Base-by-base conservation (phyloP, 768 basidiomycete genomes). In the Trametes sanguinea region DNA sequence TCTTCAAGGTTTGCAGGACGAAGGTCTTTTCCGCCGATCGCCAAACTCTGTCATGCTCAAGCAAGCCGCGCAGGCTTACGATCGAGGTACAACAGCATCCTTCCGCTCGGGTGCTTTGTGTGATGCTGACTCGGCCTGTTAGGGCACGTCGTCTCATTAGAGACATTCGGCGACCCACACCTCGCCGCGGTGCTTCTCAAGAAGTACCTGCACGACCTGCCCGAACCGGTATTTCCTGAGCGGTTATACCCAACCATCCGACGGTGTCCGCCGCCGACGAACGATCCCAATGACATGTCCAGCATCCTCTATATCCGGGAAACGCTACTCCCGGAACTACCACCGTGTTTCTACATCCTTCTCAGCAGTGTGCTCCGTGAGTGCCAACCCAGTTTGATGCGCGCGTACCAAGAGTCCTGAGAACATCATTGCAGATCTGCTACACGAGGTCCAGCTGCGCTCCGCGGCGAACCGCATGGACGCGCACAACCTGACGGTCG, bases 111-210 rank as follows among this genome's bases (percentile, higher is more conserved):
- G 42, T 7, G 33, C 39, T 46, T 39, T 55, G 48, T 47, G 44
- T 16, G 11, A 11, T 44, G 55, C 61, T 44, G 60, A 44, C 57
- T 29, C 39, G 63, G 52, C 6, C 22, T 40, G 52, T 4, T 57
- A 90, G 89, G 90, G 11, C 84, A 92, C 63, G 86, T 93, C 1
- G 88, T 95, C 9, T 90, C 89, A 1, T 75, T 95, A 45, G 76
- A 84, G n/a, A 86, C 80, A 2, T 94, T 90, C 68, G 81, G 80
- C 0, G 92, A 94, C 67, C 87, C 90, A 6, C 82, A 91, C 72
- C 80, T 95, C 1, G 90, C 91, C 3, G 91, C 93, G 8, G 93
- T 94, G 1, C 78, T 95, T 39, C 75, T 95, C 57, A 94, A 95
- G 77, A 93, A 92, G 71, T 94, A 89, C 70, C 75, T 95, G 29